Conservation (phyloP, 2,329 filamentous ascomycete genomes). For the Chaetomium olivaceum region DNA sequence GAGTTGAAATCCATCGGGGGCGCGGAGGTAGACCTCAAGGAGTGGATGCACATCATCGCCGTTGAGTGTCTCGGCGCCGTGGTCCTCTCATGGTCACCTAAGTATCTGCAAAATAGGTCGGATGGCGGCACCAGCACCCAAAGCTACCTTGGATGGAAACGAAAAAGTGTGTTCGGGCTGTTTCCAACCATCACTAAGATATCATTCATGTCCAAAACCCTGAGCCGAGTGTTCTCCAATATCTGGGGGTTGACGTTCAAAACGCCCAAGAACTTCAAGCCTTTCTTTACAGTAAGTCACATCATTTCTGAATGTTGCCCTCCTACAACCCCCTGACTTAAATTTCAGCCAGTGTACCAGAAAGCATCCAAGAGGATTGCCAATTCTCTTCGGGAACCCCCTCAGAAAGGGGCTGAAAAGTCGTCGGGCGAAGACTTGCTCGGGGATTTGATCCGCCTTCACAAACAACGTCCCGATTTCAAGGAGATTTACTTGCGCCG, state of each 20-base stretch:
- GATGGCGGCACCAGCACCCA: conserved; percentile 51
- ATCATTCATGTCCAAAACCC: conserved; percentile 41
- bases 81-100: conserved; percentile 55
- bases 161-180: conserved; percentile 54
- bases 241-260: conserved; percentile 49
- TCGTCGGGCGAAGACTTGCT: conserved; percentile 46
- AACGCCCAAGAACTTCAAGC: conserved; percentile 46
- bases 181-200: conserved; percentile 48
- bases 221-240: conserved; percentile 45
- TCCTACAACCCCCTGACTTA: neutral
- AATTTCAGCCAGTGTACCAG: conserved; percentile 35
- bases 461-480: conserved; percentile 49
- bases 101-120: conserved; percentile 45
- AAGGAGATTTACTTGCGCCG: conserved; percentile 50
- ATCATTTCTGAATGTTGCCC: too few species aligned
- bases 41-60: conserved; percentile 59
- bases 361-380: conserved; percentile 33
- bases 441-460: conserved; percentile 49
- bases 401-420: neutral
- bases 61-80: conserved; percentile 54
- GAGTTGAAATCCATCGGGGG: conserved; percentile 43
- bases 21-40: conserved; percentile 48
- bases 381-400: conserved; percentile 4
- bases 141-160: conserved; percentile 52
- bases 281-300: conserved; percentile 51